Evolutionary conservation across 192 early-diverging fungal genomes (phyloP), one percentile per base, ranked within the genome.

Genomic region (Coemansia sp.): DNA sequence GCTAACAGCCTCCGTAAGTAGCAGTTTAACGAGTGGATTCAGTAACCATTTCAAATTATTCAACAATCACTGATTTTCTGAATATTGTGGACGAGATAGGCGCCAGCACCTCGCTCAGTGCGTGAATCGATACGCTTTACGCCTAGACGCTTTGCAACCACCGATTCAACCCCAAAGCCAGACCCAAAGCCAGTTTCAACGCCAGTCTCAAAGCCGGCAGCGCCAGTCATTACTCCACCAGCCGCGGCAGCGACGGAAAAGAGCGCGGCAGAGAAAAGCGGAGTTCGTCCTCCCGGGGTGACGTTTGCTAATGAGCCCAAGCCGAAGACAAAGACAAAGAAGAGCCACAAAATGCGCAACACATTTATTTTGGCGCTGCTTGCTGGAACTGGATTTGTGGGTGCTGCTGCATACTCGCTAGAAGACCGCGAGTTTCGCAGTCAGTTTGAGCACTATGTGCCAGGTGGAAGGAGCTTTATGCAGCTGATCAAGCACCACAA

Each of bases 391-490:
- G 75, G 69, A 10, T 79, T 79, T 67, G 72, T 79, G 23, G 77
- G 48, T 2, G 77, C 71, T 1, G 77, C 77, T 2, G 68, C 65
- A 25, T 79, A 79, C 36, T 66, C 77, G 42, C 59, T 70, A 36
- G 68, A 79, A 28, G 77, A 79, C 57, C 22, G 49, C 20, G 68
- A 79, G n/a, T 88, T 92, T 66, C 84, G 75, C 23, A 72, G 83
- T 34, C 44, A 59, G 28, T 90, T 90, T 57, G 83, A 81, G 25
- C 68, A 75, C 17, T 75, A 82, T 59, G 80, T 89, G 38, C 88
- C 86, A 48, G 85, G 85, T 8, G 87, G 75, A 44, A 61, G 77
- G 34, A 68, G 72, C 53, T 70, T 84, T 37, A 72, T 86, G 57
- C 72, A 81, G 51, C 82, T 82, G 59, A 76, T 83, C 22, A 70